phyloP scores from a whole-genome alignment of 2,329 filamentous ascomycete species.

The Tothia fuscella region DNA sequence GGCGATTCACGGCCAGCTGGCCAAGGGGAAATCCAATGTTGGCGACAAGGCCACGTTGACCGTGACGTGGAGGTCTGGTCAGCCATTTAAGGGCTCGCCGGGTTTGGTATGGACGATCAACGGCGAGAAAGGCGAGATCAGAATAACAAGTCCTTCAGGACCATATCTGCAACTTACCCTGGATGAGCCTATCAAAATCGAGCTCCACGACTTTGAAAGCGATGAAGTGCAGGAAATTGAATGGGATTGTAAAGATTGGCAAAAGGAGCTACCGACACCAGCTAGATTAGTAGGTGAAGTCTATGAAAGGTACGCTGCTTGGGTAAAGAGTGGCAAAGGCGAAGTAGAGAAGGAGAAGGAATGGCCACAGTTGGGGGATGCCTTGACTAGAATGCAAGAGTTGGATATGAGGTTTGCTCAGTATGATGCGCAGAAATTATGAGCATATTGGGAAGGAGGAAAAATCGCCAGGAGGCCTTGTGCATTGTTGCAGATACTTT shows the following conservation, averaged over 20 bases:
- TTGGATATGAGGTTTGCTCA: background rate
- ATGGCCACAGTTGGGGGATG: background rate
- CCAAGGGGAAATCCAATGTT: constrained; percentile 1
- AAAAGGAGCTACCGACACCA: background rate
- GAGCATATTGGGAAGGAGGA: too few relatives aligned
- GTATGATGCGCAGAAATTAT: background rate
- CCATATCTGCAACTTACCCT: constrained; percentile 41
- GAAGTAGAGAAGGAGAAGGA: background rate
- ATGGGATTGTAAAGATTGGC: constrained; percentile 1
- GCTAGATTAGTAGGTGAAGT: background rate
- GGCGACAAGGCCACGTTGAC: constrained; percentile 22
- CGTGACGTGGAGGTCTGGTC: constrained; percentile 33
- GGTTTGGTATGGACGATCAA: constrained; percentile 36
- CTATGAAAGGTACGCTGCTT: background rate
- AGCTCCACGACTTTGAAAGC: background rate
- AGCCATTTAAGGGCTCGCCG: constrained; percentile 35
- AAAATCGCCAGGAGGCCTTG: too few relatives aligned
- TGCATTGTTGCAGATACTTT: too few relatives aligned
- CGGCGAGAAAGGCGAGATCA: constrained; percentile 27
- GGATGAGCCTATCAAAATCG: constrained; percentile 23
- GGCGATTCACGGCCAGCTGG: constrained; percentile 24
- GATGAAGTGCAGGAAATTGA: background rate
- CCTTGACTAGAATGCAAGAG: background rate
- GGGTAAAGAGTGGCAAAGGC: background rate
- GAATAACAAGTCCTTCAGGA: constrained; percentile 21